These are phyloP conservation scores for Simplicillium aogashimaense DNA, from an alignment of 2,329 filamentous ascomycete species.

Conservation along the genomic window DNA sequence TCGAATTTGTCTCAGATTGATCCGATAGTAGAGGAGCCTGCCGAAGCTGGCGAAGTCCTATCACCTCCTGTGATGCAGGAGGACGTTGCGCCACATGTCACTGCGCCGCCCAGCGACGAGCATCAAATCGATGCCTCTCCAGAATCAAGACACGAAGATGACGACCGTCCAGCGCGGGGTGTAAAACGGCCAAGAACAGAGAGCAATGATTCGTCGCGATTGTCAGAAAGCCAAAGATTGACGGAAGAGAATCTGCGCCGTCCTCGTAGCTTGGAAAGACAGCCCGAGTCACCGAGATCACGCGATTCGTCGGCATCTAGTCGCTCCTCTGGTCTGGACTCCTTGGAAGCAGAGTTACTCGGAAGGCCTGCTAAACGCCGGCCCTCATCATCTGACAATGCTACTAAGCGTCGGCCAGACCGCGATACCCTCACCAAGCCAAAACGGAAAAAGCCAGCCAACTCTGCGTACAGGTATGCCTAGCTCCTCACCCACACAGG, in stretches of 20 bases:
- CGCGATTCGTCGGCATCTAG: slow-evolving; percentile 4
- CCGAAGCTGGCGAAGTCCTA: no score
- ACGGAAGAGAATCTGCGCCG: slow-evolving; percentile 1
- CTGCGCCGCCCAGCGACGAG: no score
- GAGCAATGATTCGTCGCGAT: neutral
- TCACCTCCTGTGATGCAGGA: no score
- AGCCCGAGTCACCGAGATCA: slow-evolving; percentile 1
- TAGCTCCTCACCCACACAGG: neutral
- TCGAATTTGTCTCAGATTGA: no score
- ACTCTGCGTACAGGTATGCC: neutral
- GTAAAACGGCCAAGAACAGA: slow-evolving; percentile 1
- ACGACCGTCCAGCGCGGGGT: neutral
- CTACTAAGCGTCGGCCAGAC: neutral
- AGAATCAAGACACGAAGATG: neutral
- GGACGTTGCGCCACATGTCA: no score
- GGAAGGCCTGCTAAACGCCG: slow-evolving; percentile 3
- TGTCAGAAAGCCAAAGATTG: neutral
- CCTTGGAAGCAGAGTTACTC: slow-evolving; percentile 6
- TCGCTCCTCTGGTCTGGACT: slow-evolving; percentile 5
- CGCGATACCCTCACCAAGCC: neutral
- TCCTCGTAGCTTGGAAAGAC: slow-evolving; percentile 3
- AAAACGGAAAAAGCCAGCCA: neutral
- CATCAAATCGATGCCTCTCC: neutral
- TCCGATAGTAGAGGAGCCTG: no score
- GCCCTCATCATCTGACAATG: slow-evolving; percentile 2